These are phyloP conservation scores for Lactarius vividus DNA, from an alignment of 768 basidiomycete species.

Conservation along the genomic window DNA sequence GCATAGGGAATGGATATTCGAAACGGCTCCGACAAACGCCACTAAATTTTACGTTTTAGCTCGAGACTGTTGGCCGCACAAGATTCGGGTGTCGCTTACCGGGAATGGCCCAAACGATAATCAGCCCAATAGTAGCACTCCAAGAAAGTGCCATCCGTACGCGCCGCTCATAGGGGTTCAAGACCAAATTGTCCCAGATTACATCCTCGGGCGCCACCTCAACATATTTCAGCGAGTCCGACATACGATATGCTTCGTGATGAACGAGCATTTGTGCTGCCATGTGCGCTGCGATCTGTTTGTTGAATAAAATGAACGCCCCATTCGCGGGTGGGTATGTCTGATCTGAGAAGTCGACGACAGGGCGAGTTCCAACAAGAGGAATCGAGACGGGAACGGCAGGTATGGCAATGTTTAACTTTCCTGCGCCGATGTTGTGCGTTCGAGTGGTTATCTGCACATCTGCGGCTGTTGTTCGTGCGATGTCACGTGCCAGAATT, in stretches of 20 bases:
- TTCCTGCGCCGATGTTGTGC: conserved; percentile 29
- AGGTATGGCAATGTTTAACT: conserved; percentile 27
- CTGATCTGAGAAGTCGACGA: conserved; percentile 29
- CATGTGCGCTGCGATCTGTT: conserved; percentile 91
- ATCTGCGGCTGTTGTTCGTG: conserved; percentile 25
- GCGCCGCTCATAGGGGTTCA: conserved; percentile 80
- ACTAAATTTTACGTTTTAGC: conserved; percentile 26
- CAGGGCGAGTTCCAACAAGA: conserved; percentile 19
- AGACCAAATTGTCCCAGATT: conserved; percentile 84
- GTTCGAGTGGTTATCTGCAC: conserved; percentile 27
- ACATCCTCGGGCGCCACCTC: conserved; percentile 89
- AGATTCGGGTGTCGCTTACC: conserved; percentile 39
- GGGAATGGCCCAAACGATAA: conserved; percentile 87
- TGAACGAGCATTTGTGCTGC: conserved; percentile 73
- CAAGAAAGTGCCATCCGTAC: conserved; percentile 52
- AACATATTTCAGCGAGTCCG: conserved; percentile 50
- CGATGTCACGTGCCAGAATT: conserved; percentile 34
- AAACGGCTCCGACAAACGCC: conserved; percentile 73
- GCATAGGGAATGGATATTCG: conserved; percentile 76
- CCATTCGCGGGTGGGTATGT: conserved; percentile 43
- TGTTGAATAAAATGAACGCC: conserved; percentile 88
- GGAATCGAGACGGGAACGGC: conserved; percentile 20
- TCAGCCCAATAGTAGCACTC: conserved; percentile 71
- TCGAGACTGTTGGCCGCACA: not conserved
- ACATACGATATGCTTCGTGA: conserved; percentile 83